Evolutionary conservation across 441 rosid species (phyloP).

Genomic region (Gossypium aridum): DNA sequence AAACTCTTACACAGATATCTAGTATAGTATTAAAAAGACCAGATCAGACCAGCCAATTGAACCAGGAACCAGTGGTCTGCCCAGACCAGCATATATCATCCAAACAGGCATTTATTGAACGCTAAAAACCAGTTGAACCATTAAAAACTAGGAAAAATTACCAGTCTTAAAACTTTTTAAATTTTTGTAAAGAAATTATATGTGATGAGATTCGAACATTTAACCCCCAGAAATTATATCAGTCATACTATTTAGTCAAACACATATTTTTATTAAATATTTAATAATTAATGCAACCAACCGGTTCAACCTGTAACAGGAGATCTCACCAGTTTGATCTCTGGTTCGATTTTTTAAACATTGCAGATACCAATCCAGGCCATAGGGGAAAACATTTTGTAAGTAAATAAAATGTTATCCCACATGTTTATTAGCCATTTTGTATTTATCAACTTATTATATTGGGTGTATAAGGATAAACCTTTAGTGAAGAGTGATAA

Average conservation of each 20-base stretch:
- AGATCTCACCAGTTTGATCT: background rate
- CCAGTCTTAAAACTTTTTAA: background rate
- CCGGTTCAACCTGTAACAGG: background rate
- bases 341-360: background rate
- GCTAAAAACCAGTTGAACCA: background rate
- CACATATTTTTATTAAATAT: background rate
- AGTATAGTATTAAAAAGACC: background rate
- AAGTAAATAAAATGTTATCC: background rate
- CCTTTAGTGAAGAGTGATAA: conserved; percentile 73
- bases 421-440: background rate
- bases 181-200: background rate
- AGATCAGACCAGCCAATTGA: background rate
- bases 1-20: conserved; percentile 5
- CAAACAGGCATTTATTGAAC: background rate
- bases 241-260: background rate
- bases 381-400: background rate
- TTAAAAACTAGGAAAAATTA: background rate
- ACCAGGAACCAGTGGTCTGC: background rate
- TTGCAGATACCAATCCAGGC: background rate
- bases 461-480: conserved; percentile 19
- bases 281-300: background rate
- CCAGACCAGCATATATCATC: background rate
- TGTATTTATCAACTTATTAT: conserved; percentile 5
- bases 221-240: background rate
- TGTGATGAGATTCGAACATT: background rate